These are phyloP conservation scores for Cylindrotheca closterium DNA, from an alignment of 108 stramenopile species.

Conservation along the genomic window DNA sequence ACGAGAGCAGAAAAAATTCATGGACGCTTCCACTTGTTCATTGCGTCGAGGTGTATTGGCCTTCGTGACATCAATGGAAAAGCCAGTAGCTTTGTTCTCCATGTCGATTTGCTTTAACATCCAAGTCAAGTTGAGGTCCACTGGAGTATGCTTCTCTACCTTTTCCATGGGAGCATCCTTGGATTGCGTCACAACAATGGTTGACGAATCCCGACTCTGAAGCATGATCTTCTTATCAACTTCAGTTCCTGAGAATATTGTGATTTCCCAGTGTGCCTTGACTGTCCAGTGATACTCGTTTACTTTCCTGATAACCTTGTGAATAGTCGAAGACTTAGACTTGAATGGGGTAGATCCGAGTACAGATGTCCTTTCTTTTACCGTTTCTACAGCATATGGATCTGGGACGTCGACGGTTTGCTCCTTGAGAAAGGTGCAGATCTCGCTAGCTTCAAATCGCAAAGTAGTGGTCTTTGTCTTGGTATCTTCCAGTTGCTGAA, in stretches of 20 bases:
- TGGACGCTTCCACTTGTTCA: constrained; percentile 42
- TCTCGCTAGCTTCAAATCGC: constrained; percentile 51
- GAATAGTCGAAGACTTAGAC: constrained; percentile 11
- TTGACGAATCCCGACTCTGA: constrained; percentile 34
- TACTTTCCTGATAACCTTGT: constrained; percentile 33
- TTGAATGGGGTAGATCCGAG: too few species aligned
- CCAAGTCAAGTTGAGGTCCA: constrained; percentile 70
- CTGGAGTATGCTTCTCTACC: constrained; percentile 17
- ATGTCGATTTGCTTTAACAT: constrained; percentile 52
- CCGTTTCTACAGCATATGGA: background rate
- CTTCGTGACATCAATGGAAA: constrained; percentile 44
- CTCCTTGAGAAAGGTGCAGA: constrained; percentile 50
- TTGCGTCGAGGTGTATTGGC: constrained; percentile 74
- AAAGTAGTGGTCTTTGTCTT: constrained; percentile 40
- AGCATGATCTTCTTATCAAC: constrained; percentile 23
- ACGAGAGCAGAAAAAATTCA: constrained; percentile 34
- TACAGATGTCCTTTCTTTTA: too few species aligned
- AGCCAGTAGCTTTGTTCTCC: constrained; percentile 35
- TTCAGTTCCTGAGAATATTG: constrained; percentile 47
- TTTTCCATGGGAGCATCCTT: constrained; percentile 26
- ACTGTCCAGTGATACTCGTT: constrained; percentile 60
- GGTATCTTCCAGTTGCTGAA: constrained; percentile 8
- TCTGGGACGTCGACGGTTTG: constrained; percentile 31
- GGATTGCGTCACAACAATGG: constrained; percentile 37
- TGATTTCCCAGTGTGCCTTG: constrained; percentile 26